Evolutionary conservation across 306 rosid genomes (phyloP).

Genomic region (Vigna nakashimae): DNA sequence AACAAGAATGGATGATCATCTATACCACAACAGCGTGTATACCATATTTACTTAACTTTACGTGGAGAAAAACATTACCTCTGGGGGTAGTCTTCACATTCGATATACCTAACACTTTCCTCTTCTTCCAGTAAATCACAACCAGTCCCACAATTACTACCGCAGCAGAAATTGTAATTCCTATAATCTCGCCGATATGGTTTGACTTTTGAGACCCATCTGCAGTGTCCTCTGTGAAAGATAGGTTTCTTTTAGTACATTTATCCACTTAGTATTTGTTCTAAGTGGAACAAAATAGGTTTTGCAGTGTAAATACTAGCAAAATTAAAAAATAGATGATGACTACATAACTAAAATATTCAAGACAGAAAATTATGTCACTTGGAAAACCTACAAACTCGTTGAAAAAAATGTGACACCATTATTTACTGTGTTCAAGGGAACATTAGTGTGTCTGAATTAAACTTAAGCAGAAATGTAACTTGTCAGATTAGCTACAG

Average conservation of each 20-base stretch:
- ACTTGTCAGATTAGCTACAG: not conserved
- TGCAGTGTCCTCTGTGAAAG: slow-evolving; percentile 47
- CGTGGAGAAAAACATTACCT: slow-evolving; percentile 50
- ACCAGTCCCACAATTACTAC: slow-evolving; percentile 53
- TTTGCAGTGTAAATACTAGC: not conserved
- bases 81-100: slow-evolving; percentile 33
- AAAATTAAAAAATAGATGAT: not conserved
- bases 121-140: slow-evolving; percentile 51
- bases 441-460: slow-evolving; percentile 1
- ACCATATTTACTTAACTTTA: slow-evolving; percentile 8
- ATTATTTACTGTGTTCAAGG: not conserved
- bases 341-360: slow-evolving; percentile 12
- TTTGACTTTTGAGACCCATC: slow-evolving; percentile 51
- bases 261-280: slow-evolving; percentile 16
- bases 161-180: slow-evolving; percentile 50
- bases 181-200: slow-evolving; percentile 35
- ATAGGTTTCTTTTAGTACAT: not conserved
- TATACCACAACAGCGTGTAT: slow-evolving; percentile 6
- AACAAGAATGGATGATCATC: slow-evolving; percentile 20
- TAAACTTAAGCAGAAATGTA: not conserved
- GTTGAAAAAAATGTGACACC: not conserved
- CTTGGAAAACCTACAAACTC: slow-evolving; percentile 29
- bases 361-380: slow-evolving; percentile 7
- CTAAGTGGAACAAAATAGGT: not conserved
- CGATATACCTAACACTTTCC: slow-evolving; percentile 28